These are phyloP conservation scores for Prunus mongolica DNA, from an alignment of 306 rosid species.

Conservation along the genomic window DNA sequence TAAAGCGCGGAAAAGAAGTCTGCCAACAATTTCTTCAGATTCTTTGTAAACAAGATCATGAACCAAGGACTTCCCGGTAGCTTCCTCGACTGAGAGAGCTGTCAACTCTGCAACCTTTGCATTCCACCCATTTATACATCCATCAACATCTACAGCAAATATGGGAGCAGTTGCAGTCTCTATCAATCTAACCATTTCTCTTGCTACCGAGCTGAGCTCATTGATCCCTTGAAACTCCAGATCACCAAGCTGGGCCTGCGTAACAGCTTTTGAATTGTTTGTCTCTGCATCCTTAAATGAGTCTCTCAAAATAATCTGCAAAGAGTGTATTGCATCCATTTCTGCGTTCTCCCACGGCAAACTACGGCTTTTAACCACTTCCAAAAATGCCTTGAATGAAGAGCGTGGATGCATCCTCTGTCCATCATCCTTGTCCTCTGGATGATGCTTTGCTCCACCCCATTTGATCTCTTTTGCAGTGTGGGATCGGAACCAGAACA, in stretches of 20 bases:
- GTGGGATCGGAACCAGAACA: constrained; percentile 96
- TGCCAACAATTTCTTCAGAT: constrained; percentile 60
- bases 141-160: constrained; percentile 82
- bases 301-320: constrained; percentile 92
- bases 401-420: constrained; percentile 99
- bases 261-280: constrained; percentile 69
- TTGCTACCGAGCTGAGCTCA: constrained; percentile 94
- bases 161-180: constrained; percentile 99
- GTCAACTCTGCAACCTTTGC: constrained; percentile 91
- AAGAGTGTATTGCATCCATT: constrained; percentile 97
- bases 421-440: constrained; percentile 95
- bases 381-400: constrained; percentile 92
- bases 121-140: constrained; percentile 95
- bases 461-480: constrained; percentile 88
- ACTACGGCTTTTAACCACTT: constrained; percentile 97
- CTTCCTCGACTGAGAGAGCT: constrained; percentile 83
- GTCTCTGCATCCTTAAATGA: constrained; percentile 63
- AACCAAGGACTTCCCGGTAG: constrained; percentile 88
- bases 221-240: constrained; percentile 74
- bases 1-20: constrained; percentile 72
- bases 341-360: constrained; percentile 93
- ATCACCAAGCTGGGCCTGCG: constrained; percentile 41
- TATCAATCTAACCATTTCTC: constrained; percentile 97
- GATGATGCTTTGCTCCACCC: constrained; percentile 99
- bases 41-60: constrained; percentile 81